These are phyloP conservation scores for Claviceps arundinis DNA, from an alignment of 2,329 filamentous ascomycete genomes.

Conservation along the genomic window DNA sequence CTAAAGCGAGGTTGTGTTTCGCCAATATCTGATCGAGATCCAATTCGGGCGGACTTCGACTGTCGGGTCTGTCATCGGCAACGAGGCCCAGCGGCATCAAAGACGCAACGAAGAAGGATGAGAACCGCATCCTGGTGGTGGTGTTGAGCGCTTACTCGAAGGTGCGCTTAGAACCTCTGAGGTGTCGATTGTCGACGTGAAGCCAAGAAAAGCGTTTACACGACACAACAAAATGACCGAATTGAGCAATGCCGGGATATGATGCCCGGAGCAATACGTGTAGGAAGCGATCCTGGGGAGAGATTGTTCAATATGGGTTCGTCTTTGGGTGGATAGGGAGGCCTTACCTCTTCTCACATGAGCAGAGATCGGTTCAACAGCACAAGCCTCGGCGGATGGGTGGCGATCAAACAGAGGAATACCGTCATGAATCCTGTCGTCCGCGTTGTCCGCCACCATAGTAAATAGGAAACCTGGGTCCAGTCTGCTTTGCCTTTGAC, in stretches of 20 bases:
- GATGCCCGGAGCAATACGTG: background rate
- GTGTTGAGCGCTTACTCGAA: slow-evolving; percentile 3
- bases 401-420: background rate
- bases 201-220: background rate
- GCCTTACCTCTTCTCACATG: background rate
- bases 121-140: slow-evolving; percentile 21
- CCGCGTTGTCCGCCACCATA: background rate
- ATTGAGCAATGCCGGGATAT: background rate
- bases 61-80: slow-evolving; percentile 12
- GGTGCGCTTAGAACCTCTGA: background rate
- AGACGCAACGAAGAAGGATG: slow-evolving; percentile 20
- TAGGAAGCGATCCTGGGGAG: background rate
- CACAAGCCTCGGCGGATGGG: slow-evolving; percentile 1
- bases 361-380: background rate
- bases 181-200: background rate
- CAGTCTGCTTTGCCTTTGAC: background rate
- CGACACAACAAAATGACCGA: background rate
- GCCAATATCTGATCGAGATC: slow-evolving; percentile 27
- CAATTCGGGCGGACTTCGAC: slow-evolving; percentile 18
- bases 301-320: slow-evolving; percentile 3
- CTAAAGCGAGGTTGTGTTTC: slow-evolving; percentile 30
- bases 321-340: background rate
- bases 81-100: slow-evolving; percentile 21
- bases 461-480: background rate
- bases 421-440: background rate